These are phyloP conservation scores for Colletotrichum cordylinicola DNA, from an alignment of 2,329 filamentous ascomycete genomes.

Conservation along the genomic window DNA sequence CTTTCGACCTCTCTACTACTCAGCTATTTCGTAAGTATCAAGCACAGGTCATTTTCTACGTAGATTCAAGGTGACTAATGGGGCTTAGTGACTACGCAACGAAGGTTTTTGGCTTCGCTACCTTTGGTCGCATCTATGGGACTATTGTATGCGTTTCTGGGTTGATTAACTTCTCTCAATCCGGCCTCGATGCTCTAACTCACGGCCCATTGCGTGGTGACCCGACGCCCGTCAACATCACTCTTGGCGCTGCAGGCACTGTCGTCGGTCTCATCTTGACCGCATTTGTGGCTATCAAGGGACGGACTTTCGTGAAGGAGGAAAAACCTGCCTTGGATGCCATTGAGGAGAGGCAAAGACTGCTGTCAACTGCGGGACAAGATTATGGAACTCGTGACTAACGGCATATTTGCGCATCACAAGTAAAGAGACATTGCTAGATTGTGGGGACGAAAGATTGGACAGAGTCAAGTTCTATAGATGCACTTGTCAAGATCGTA, in stretches of 20 bases:
- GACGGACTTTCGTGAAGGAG: conserved; percentile 5
- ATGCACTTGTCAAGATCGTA: neutral
- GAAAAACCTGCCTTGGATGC: conserved; percentile 10
- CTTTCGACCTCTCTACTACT: conserved; percentile 79
- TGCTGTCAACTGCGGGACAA: neutral
- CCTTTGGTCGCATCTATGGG: conserved; percentile 81
- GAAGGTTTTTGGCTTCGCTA: conserved; percentile 84
- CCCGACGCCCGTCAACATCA: conserved; percentile 68
- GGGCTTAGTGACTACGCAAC: conserved; percentile 68
- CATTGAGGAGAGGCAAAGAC: conserved; percentile 2
- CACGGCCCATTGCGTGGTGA: conserved; percentile 66
- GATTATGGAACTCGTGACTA: neutral
- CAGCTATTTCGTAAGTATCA: conserved; percentile 65
- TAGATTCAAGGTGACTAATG: accelerated
- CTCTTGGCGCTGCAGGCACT: conserved; percentile 58
- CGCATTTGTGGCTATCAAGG: conserved; percentile 50
- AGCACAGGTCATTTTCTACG: neutral
- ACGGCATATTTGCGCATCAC: neutral
- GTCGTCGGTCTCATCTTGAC: conserved; percentile 62
- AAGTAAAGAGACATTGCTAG: neutral
- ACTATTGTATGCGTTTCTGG: conserved; percentile 77
- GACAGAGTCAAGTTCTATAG: neutral
- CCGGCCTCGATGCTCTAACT: conserved; percentile 71
- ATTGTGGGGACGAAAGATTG: neutral
- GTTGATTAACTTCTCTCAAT: conserved; percentile 73